These are phyloP conservation scores for Diaporthe caulivora DNA, from an alignment of 2,329 filamentous ascomycete species.

Conservation along the genomic window DNA sequence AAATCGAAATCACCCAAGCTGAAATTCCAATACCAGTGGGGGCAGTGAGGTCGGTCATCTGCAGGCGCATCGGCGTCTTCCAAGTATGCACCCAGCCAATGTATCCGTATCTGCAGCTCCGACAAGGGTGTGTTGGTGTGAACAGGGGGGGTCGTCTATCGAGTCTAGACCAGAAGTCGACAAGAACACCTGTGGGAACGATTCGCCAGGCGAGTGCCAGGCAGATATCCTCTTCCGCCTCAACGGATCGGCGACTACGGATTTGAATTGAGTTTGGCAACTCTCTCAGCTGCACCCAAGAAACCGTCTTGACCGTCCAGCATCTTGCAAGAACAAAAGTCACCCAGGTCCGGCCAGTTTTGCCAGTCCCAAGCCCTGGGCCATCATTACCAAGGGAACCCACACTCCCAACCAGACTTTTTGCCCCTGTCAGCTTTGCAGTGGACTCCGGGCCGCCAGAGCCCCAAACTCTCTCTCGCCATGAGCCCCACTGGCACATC, in stretches of 20 bases:
- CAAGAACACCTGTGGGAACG: slow-evolving; percentile 15
- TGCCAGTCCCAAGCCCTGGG: neutral
- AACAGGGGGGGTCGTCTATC: slow-evolving; percentile 20
- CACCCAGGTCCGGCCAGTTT: neutral
- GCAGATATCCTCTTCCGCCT: neutral
- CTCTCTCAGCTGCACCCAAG: neutral
- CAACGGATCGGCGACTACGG: neutral
- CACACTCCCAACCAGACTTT: neutral
- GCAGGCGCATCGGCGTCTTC: neutral
- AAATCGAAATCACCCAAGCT: neutral
- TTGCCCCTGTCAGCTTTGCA: neutral
- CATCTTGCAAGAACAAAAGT: slow-evolving; percentile 12
- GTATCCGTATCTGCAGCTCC: slow-evolving; percentile 31
- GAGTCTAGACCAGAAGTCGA: slow-evolving; percentile 27
- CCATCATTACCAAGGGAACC: neutral
- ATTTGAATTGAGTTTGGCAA: neutral
- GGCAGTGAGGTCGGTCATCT: slow-evolving; percentile 9
- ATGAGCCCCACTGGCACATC: slow-evolving; percentile 32
- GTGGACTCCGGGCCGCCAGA: slow-evolving; percentile 4
- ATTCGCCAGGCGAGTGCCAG: slow-evolving; percentile 9
- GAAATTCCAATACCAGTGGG: slow-evolving; percentile 5
- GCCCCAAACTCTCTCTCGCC: neutral
- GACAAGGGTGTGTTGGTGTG: slow-evolving; percentile 18
- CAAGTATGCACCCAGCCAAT: slow-evolving; percentile 18
- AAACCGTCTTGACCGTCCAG: neutral